phyloP scores from a whole-genome alignment of 2,329 filamentous ascomycete species.

The Sclerotinia subarctica region DNA sequence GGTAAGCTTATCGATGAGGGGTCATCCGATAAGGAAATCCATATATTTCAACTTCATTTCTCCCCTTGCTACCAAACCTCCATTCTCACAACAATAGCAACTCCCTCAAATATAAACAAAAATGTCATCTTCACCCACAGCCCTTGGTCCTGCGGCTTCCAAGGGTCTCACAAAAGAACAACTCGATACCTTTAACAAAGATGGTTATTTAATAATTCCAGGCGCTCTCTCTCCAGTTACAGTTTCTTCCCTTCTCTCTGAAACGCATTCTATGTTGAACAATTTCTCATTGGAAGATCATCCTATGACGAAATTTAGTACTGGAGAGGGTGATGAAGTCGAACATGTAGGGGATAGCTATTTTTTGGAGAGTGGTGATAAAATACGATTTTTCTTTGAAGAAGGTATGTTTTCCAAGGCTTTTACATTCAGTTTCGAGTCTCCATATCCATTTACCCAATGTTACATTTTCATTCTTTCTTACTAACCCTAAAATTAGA shows the following conservation, averaged over 20 bases:
- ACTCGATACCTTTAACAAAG: conserved; percentile 66
- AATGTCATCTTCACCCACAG: neutral
- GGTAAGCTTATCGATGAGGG: neutral
- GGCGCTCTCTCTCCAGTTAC: conserved; percentile 66
- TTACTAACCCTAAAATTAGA: conserved; percentile 45
- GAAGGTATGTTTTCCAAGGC: conserved; percentile 50
- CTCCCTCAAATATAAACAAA: neutral
- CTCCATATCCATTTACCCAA: too few relatives aligned
- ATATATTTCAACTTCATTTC: neutral
- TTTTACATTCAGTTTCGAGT: neutral
- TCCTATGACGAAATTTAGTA: conserved; percentile 91
- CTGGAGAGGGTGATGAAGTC: conserved; percentile 60
- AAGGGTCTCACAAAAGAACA: conserved; percentile 64
- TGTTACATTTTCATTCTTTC: neutral
- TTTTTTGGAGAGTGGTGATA: conserved; percentile 86
- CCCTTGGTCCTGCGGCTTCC: neutral
- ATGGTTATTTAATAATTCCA: conserved; percentile 89
- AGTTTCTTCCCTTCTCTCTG: conserved; percentile 64
- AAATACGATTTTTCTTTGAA: conserved; percentile 96
- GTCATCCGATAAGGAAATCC: conserved; percentile 7
- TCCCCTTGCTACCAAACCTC: neutral
- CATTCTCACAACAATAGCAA: neutral
- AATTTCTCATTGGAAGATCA: conserved; percentile 77
- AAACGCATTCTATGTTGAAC: conserved; percentile 71
- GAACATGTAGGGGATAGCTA: conserved; percentile 92